Base-by-base conservation (phyloP, 192 early-diverging fungal genomes). In the Cetraspora pellucida region DNA sequence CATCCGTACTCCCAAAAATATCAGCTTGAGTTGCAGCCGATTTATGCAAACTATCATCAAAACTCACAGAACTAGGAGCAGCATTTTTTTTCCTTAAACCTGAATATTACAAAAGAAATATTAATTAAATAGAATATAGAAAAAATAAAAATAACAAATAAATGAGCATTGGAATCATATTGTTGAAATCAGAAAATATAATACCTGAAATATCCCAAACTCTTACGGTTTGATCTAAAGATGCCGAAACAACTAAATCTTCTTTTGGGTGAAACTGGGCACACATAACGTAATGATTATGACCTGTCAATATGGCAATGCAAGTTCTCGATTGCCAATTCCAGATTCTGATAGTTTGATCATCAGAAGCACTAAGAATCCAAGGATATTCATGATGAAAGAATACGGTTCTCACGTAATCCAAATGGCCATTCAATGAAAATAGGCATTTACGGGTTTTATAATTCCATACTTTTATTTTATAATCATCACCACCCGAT, bases 391-490 rank as follows among this genome's bases (percentile, higher is more conserved):
- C 98, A 77, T 95, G 93, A 80, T 99, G 98, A 84, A 99, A 99
- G 82, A 87, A 95, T 1, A 97, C 95, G 5, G 95, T 95, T 72
- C 98, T 94, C 49, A 99, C 95, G 78, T 97, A 99, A 80, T 99
- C 98, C 78, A 99, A 83, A 87, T 99, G 98, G 7, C 98, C 98
- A 57, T 94, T 96, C 46, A 99, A 87, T 23, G 98, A 98, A 76
- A 97, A 99, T 37, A 96, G 86, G 80, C 96, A 99, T 77, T 96
- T 92, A 17, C 95, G 90, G 59, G 92, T 95, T 84, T 98, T 98
- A 89, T 97, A 95, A 87, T 98, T 98, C 98, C 98, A 99, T 19
- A 99, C 96, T 84, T 97, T 97, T 80, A 99, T 95, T 84, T 98
- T 99, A 89, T 98, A 97, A 84, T 99, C 98, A 80, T 99, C 98